These are phyloP conservation scores for Pterocarpus santalinus DNA, from an alignment of 306 rosid species.

Conservation along the genomic window DNA sequence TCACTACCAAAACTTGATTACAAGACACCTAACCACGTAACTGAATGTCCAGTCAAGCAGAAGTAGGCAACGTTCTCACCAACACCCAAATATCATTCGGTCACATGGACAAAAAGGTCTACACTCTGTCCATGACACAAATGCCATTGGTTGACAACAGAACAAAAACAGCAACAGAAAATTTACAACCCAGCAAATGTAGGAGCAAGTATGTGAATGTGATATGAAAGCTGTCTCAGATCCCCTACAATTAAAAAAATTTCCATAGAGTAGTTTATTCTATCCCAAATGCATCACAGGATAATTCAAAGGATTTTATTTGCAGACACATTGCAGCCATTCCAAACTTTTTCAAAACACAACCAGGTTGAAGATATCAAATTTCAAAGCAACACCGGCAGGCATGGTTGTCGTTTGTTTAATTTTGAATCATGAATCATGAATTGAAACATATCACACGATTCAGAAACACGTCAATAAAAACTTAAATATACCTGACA, in stretches of 20 bases:
- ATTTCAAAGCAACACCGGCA: neutral
- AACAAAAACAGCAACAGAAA: slow-evolving; percentile 28
- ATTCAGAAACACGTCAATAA: neutral
- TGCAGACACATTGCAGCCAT: neutral
- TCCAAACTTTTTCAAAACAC: slow-evolving; percentile 9
- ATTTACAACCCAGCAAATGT: slow-evolving; percentile 26
- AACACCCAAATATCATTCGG: neutral
- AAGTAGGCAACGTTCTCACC: neutral
- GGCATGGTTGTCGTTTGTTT: neutral
- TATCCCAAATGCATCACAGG: neutral
- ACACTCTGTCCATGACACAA: neutral
- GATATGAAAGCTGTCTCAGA: neutral
- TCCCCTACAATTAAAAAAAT: neutral
- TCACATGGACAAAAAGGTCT: neutral
- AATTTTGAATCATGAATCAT: neutral
- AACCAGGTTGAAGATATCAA: slow-evolving; percentile 26
- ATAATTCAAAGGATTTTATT: slow-evolving; percentile 14
- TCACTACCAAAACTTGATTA: neutral
- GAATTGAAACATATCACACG: neutral
- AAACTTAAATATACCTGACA: neutral
- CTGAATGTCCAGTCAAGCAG: slow-evolving; percentile 8
- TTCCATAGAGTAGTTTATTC: slow-evolving; percentile 9
- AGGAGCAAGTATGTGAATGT: slow-evolving; percentile 4
- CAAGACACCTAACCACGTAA: neutral
- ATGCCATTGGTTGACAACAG: neutral